Percentiles rank a stretch among this genome's conserved stretches.
These are phyloP conservation scores for Trypanosoma caninum DNA, from an alignment of 208 protist species.

Conservation along the genomic window DNA sequence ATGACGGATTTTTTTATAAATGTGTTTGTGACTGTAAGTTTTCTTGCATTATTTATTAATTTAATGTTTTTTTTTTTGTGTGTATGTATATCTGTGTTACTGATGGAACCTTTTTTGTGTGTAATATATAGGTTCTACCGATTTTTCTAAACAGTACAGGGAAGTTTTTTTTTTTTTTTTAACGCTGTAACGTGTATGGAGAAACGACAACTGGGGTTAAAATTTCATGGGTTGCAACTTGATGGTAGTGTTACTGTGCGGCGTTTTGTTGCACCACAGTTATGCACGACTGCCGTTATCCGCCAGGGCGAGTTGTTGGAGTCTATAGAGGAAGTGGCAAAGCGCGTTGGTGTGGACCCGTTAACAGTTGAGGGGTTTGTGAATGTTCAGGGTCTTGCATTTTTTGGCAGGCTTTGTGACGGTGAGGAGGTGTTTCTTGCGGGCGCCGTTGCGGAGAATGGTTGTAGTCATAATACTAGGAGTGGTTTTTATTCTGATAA, in stretches of 20 bases:
- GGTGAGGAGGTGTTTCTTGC: conserved; percentile 56
- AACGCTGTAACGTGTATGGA: too few species aligned
- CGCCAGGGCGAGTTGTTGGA: conserved; percentile 53
- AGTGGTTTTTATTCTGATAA: background rate
- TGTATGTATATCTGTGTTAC: too few species aligned
- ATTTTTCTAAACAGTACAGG: too few species aligned
- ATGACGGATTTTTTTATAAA: conserved; percentile 6
- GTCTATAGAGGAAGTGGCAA: conserved; percentile 33
- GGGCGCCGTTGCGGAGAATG: conserved; percentile 21
- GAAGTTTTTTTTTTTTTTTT: too few species aligned
- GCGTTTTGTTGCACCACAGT: conserved; percentile 37
- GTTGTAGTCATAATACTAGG: background rate
- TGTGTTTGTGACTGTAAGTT: too few species aligned
- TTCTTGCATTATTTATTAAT: too few species aligned
- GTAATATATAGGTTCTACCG: background rate
- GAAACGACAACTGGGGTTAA: background rate
- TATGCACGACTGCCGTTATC: conserved; percentile 48
- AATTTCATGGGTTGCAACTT: conserved; percentile 11
- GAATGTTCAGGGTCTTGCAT: conserved; percentile 50
- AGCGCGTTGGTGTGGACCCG: conserved; percentile 35
- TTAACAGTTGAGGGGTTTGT: conserved; percentile 25
- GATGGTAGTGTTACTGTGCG: conserved; percentile 53
- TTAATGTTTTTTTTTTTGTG: too few species aligned
- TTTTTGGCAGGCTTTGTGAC: conserved; percentile 49
- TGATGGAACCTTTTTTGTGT: too few species aligned